A percentile compares a stretch with the other conserved stretches of the same genome.
Evolutionary conservation across 2,329 filamentous ascomycete genomes (phyloP).

Genomic region (Achaetomium macrosporum): DNA sequence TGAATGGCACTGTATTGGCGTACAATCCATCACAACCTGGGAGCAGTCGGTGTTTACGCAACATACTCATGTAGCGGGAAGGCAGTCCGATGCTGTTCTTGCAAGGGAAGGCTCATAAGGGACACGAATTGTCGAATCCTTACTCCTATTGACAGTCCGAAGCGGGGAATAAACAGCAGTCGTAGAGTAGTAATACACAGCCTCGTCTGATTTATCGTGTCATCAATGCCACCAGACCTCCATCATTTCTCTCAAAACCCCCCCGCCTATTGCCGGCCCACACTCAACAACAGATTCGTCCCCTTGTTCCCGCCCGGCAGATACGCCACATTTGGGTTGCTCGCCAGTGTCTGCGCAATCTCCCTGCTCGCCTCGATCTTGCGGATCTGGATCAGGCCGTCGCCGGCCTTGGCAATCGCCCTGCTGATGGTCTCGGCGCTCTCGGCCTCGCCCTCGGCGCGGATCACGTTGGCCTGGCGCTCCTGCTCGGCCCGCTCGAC

Average conservation of each 20-base stretch:
- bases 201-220: conserved; percentile 9
- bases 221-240: not conserved
- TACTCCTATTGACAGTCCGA: conserved; percentile 16
- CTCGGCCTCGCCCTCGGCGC: conserved; percentile 96
- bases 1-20: too few species aligned
- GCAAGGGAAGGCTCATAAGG: too few species aligned
- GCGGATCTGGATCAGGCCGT: conserved; percentile 91
- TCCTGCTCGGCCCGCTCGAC: conserved; percentile 99
- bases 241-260: not conserved
- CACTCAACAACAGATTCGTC: conserved; percentile 50
- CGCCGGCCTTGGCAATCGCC: conserved; percentile 87
- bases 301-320: conserved; percentile 71
- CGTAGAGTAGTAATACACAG: conserved; percentile 25
- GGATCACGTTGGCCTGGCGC: conserved; percentile 95
- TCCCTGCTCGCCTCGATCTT: conserved; percentile 96
- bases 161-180: conserved; percentile 25
- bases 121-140: not conserved
- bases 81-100: too few species aligned
- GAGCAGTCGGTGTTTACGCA: too few species aligned
- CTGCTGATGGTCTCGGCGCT: conserved; percentile 91
- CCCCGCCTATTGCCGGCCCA: conserved; percentile 36
- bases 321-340: conserved; percentile 94
- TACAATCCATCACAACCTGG: too few species aligned
- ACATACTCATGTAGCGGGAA: too few species aligned
- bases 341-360: conserved; percentile 82